phyloP scores from a whole-genome alignment of 2,329 filamentous ascomycete species.

The Trichoderma citrinoviride region DNA sequence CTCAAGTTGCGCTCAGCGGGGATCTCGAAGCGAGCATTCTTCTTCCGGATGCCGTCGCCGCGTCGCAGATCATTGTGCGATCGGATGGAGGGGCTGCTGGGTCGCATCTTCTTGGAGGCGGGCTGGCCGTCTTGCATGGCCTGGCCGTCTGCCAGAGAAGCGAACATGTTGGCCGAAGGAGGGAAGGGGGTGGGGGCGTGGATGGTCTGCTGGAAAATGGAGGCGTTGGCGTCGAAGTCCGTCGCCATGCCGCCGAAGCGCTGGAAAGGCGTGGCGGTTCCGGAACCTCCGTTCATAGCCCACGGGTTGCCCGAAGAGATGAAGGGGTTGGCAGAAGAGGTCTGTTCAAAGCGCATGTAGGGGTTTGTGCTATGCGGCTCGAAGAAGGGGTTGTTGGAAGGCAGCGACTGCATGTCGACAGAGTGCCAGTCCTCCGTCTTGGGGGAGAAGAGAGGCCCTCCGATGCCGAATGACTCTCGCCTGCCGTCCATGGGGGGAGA shows the following conservation, averaged over 20 bases:
- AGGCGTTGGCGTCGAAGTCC: constrained; percentile 54
- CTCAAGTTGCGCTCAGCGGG: constrained; percentile 87
- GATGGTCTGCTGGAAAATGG: constrained; percentile 55
- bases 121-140: constrained; percentile 54
- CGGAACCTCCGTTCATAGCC: constrained; percentile 64
- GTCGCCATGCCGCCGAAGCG: constrained; percentile 58
- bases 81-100: constrained; percentile 66
- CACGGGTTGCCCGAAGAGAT: constrained; percentile 49
- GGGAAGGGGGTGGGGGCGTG: constrained; percentile 55
- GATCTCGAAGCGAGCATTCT: constrained; percentile 98
- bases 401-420: constrained; percentile 62
- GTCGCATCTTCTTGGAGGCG: constrained; percentile 60
- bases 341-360: constrained; percentile 60
- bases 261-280: constrained; percentile 71
- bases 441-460: constrained; percentile 58
- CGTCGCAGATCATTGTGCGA: constrained; percentile 74
- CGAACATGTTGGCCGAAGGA: constrained; percentile 55
- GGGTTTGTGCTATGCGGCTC: constrained; percentile 57
- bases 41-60: constrained; percentile 92
- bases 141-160: constrained; percentile 46
- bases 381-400: constrained; percentile 63
- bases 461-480: constrained; percentile 61
- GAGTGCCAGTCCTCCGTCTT: constrained; percentile 64
- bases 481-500: constrained; percentile 63
- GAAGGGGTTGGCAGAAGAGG: constrained; percentile 47